Conservation (phyloP, 306 rosid species). For the Vicia sativa region DNA sequence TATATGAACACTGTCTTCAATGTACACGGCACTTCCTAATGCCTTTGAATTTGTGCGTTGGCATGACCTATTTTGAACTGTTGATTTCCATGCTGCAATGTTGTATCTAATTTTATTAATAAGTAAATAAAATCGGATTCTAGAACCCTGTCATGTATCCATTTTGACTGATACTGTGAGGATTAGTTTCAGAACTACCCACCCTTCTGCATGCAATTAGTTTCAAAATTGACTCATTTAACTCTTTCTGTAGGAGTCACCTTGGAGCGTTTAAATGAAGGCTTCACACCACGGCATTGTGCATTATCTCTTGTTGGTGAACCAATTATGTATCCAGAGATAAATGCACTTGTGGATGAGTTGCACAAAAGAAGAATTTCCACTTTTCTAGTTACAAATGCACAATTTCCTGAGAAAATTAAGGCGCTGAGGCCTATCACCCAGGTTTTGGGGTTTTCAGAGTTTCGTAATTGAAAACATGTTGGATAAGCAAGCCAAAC, state of each 20-base stretch:
- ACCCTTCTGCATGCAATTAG: slow-evolving; percentile 23
- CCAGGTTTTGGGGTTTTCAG: slow-evolving; percentile 58
- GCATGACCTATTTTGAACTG: background rate
- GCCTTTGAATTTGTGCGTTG: slow-evolving; percentile 3
- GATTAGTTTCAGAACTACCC: slow-evolving; percentile 13
- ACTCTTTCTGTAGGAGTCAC: slow-evolving; percentile 72
- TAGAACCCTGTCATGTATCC: background rate
- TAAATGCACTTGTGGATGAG: slow-evolving; percentile 84
- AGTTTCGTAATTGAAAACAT: slow-evolving; percentile 20
- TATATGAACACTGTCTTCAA: background rate
- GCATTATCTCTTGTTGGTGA: slow-evolving; percentile 99
- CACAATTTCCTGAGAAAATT: slow-evolving; percentile 96
- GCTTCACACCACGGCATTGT: slow-evolving; percentile 92
- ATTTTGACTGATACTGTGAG: slow-evolving; percentile 29
- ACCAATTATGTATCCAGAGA: slow-evolving; percentile 98
- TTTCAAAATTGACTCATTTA: slow-evolving; percentile 29
- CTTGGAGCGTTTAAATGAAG: slow-evolving; percentile 83
- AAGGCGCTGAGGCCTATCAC: slow-evolving; percentile 71
- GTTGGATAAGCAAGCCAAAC: slow-evolving; percentile 18
- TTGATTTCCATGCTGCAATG: slow-evolving; percentile 22
- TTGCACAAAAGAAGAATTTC: slow-evolving; percentile 82
- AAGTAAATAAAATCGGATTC: background rate
- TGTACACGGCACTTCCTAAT: slow-evolving; percentile 1
- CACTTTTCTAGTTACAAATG: slow-evolving; percentile 94
- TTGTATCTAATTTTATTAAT: slow-evolving; percentile 14